phyloP scores from a whole-genome alignment of 2,329 filamentous ascomycete species.

The Fusarium kyushuense region DNA sequence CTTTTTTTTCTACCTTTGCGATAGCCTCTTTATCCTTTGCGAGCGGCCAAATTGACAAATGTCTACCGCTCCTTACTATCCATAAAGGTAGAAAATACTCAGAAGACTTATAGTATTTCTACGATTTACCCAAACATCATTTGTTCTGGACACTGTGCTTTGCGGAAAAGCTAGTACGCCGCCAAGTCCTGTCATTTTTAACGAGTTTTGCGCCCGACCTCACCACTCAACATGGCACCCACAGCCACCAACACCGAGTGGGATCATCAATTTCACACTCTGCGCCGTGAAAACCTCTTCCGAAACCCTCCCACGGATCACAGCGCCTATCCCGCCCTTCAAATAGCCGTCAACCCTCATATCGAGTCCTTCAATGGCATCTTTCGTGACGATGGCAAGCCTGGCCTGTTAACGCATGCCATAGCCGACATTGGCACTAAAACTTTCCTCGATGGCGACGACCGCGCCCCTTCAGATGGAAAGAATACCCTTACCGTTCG shows the following conservation, averaged over 20 bases:
- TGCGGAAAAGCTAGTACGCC: not conserved
- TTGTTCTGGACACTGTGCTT: conserved; percentile 7
- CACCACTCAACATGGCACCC: conserved; percentile 62
- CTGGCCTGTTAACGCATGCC: conserved; percentile 74
- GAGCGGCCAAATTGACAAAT: conserved; percentile 39
- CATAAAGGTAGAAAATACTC: conserved; percentile 20
- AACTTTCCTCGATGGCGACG: conserved; percentile 85
- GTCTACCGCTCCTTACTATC: conserved; percentile 26
- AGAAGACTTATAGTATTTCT: not conserved
- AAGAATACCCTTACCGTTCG: conserved; percentile 83
- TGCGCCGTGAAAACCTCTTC: conserved; percentile 90
- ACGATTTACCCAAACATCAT: not conserved
- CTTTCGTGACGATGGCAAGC: conserved; percentile 76
- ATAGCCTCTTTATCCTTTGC: conserved; percentile 48
- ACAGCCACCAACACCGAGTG: conserved; percentile 76
- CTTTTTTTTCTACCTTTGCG: conserved; percentile 45
- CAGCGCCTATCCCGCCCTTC: conserved; percentile 87
- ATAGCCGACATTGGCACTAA: conserved; percentile 92
- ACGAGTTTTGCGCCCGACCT: conserved; percentile 18
- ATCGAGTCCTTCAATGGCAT: conserved; percentile 96
- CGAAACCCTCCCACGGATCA: conserved; percentile 87
- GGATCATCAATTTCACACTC: conserved; percentile 87
- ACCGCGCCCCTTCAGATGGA: conserved; percentile 66
- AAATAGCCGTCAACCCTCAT: conserved; percentile 88
- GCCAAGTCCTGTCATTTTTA: conserved; percentile 4